These are phyloP conservation scores for Tuber magnatum DNA, from an alignment of 495 filamentous ascomycete species.

Conservation along the genomic window DNA sequence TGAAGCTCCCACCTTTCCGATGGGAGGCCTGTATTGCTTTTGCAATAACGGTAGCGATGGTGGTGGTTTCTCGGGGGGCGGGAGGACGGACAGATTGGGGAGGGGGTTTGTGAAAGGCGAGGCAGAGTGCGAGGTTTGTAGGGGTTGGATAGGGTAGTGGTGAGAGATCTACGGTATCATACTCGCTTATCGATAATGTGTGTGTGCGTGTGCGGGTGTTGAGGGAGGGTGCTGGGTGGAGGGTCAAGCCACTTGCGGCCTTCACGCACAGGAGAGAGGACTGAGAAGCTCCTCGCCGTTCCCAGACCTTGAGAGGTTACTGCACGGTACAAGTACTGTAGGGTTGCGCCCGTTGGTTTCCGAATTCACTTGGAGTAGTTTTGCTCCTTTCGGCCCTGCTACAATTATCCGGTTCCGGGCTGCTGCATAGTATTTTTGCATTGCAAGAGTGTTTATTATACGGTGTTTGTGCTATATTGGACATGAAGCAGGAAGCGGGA, in stretches of 20 bases:
- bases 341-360: neutral
- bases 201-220: neutral
- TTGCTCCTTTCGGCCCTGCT: neutral
- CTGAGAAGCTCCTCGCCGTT: neutral
- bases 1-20: constrained; percentile 52
- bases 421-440: neutral
- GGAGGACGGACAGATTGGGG: neutral
- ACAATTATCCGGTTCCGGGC: neutral
- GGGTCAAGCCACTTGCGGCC: neutral
- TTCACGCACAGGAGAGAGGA: neutral
- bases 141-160: neutral
- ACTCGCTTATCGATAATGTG: constrained; percentile 4
- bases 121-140: neutral
- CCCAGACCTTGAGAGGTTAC: neutral
- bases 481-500: neutral
- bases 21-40: constrained; percentile 80
- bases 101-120: neutral
- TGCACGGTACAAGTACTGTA: no score
- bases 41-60: constrained; percentile 54
- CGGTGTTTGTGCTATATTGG: neutral
- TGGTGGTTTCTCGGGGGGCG: neutral
- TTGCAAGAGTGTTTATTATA: neutral
- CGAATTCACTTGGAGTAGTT: neutral
- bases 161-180: constrained; percentile 3
- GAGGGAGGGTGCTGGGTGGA: neutral